Percentiles rank a stretch among this genome's conserved stretches.
Evolutionary conservation across 1,284 basidiomycete species (phyloP).

Genomic region (Taiwanofungus camphoratus): DNA sequence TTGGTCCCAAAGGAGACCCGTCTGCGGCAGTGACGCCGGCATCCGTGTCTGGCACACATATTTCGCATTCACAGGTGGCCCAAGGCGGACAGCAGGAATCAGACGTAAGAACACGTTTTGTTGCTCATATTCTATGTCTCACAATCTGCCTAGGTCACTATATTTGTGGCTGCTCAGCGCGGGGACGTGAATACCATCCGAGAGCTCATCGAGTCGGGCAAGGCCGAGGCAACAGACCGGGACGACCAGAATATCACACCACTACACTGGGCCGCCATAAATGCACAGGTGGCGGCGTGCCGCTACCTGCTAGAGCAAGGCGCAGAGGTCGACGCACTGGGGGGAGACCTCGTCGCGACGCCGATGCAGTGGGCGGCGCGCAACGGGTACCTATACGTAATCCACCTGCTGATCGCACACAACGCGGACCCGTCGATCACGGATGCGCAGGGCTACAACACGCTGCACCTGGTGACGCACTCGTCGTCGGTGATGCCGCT

Average conservation of each 20-base stretch:
- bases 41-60: conserved; percentile 24
- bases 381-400: conserved; percentile 92
- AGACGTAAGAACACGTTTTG: conserved; percentile 23
- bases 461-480: conserved; percentile 92
- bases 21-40: conserved; percentile 26
- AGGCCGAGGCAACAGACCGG: conserved; percentile 71
- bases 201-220: conserved; percentile 67
- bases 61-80: conserved; percentile 24
- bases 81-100: conserved; percentile 26
- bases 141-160: conserved; percentile 35
- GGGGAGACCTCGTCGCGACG: conserved; percentile 93
- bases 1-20: conserved; percentile 27
- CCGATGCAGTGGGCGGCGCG: conserved; percentile 98
- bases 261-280: conserved; percentile 96
- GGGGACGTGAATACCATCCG: conserved; percentile 74
- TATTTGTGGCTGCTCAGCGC: conserved; percentile 84
- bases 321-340: conserved; percentile 92
- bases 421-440: conserved; percentile 88
- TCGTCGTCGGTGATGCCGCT: conserved; percentile 92
- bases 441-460: conserved; percentile 96
- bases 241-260: conserved; percentile 93
- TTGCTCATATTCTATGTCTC: conserved; percentile 1
- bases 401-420: conserved; percentile 85
- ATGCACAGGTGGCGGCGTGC: conserved; percentile 78
- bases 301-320: conserved; percentile 85